Conservation (phyloP, 768 basidiomycete genomes). For the Tulasnella sp. region DNA sequence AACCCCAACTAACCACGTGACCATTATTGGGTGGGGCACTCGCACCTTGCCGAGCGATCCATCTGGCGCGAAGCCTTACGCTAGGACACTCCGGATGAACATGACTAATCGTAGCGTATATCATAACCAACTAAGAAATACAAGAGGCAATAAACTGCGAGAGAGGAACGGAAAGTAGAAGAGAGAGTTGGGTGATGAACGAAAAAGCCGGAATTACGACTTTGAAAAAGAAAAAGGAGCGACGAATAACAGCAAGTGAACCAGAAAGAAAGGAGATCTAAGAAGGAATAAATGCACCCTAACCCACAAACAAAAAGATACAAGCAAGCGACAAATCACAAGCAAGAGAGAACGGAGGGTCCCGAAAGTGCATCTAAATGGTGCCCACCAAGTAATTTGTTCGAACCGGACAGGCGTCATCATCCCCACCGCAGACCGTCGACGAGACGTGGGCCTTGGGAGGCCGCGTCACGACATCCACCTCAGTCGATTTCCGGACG, state of each 20-base stretch:
- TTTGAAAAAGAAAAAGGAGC: background rate
- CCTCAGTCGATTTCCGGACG: background rate
- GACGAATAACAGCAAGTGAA: background rate
- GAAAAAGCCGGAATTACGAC: background rate
- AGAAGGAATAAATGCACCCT: background rate
- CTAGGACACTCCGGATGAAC: background rate
- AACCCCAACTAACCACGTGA: background rate
- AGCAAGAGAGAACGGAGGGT: background rate
- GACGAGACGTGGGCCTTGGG: background rate
- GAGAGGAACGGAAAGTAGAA: background rate
- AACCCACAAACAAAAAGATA: background rate
- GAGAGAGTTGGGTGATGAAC: background rate
- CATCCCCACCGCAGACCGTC: background rate
- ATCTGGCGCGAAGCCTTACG: background rate
- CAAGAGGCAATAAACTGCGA: background rate
- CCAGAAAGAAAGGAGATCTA: background rate
- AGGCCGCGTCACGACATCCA: background rate
- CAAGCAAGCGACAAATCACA: background rate
- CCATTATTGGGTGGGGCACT: background rate
- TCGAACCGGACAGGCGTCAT: background rate
- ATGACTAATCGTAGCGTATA: background rate
- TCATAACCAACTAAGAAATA: background rate
- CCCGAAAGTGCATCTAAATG: background rate
- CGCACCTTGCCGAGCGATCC: background rate
- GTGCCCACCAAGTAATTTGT: background rate